phyloP scores from a whole-genome alignment of 441 rosid species.

The Sinapis alba region DNA sequence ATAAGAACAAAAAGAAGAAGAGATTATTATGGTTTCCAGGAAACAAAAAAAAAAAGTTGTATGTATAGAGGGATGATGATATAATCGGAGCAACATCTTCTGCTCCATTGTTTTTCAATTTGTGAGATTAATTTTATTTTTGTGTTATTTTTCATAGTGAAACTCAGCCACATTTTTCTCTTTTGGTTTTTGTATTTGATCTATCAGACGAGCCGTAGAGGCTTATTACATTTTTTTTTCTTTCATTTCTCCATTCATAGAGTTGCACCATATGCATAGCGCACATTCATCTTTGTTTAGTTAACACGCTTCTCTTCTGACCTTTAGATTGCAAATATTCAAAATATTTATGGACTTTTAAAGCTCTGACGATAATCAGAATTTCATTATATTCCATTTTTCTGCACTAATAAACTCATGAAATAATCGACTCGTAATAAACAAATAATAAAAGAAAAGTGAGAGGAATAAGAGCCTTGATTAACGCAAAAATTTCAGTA shows the following conservation, averaged over 20 bases:
- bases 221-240: neutral
- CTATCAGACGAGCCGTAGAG: conserved; percentile 11
- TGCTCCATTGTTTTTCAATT: conserved; percentile 38
- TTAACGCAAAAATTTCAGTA: conserved; percentile 26
- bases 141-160: conserved; percentile 19
- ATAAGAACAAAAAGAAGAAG: conserved; percentile 7
- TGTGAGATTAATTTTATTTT: conserved; percentile 34
- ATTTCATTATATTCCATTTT: neutral
- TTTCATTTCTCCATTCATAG: conserved; percentile 4
- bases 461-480: conserved; percentile 28
- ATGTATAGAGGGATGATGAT: conserved; percentile 39
- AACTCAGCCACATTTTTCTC: conserved; percentile 13
- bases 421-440: neutral
- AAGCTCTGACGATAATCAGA: neutral
- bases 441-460: neutral
- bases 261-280: neutral
- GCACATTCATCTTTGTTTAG: neutral
- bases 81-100: conserved; percentile 41
- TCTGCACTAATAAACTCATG: neutral
- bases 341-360: neutral
- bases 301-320: neutral
- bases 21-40: conserved; percentile 33
- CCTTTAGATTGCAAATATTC: neutral
- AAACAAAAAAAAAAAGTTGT: conserved; percentile 8
- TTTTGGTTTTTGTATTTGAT: conserved; percentile 11